phyloP scores from a whole-genome alignment of 306 rosid species.

The Prinsepia uniflora region DNA sequence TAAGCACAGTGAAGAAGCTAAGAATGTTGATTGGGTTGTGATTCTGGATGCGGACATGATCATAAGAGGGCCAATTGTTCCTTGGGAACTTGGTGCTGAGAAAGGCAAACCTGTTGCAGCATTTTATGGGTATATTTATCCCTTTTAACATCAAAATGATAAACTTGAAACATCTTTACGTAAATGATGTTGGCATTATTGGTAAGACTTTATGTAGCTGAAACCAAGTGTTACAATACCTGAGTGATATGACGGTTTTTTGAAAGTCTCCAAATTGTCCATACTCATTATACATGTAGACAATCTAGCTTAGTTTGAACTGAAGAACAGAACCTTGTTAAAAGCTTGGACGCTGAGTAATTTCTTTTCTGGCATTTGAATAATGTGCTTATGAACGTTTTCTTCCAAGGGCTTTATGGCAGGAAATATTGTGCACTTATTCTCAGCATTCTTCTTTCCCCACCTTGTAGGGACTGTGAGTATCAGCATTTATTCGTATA shows the following conservation, averaged over 20 bases:
- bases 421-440: slow-evolving; percentile 1
- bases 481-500: slow-evolving; percentile 9
- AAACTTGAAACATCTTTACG: slow-evolving; percentile 5
- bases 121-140: slow-evolving; percentile 69
- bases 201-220: not conserved
- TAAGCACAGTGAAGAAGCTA: slow-evolving; percentile 80
- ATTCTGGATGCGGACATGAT: slow-evolving; percentile 97
- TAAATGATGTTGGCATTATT: not conserved
- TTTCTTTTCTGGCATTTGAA: slow-evolving; percentile 12
- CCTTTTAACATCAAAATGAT: not conserved
- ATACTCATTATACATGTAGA: not conserved
- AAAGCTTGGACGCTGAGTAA: not conserved
- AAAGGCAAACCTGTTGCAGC: slow-evolving; percentile 95
- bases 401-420: slow-evolving; percentile 21
- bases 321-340: not conserved
- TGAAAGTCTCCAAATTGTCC: not conserved
- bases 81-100: slow-evolving; percentile 99
- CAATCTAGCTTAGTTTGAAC: not conserved
- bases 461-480: slow-evolving; percentile 26
- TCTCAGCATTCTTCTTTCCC: not conserved
- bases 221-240: slow-evolving; percentile 11
- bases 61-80: slow-evolving; percentile 86
- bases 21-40: slow-evolving; percentile 94
- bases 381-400: slow-evolving; percentile 18
- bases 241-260: slow-evolving; percentile 1